phyloP scores from a whole-genome alignment of 352 stramenopile genomes.

The Pythium scleroteichum region DNA sequence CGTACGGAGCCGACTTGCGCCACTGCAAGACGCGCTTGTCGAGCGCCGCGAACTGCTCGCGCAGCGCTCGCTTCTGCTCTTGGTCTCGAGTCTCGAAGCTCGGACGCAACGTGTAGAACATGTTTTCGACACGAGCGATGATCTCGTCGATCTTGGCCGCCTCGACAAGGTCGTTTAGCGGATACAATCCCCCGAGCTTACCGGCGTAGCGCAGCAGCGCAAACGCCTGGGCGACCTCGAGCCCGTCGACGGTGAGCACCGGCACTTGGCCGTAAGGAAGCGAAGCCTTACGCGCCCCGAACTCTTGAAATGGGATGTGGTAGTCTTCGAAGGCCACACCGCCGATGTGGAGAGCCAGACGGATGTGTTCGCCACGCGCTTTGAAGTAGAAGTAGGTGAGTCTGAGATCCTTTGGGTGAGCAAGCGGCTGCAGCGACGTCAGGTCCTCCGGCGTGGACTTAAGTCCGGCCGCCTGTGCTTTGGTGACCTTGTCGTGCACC shows the following conservation, averaged over 20 bases:
- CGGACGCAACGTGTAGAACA: constrained; percentile 27
- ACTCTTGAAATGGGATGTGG: constrained; percentile 27
- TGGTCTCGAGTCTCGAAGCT: constrained; percentile 33
- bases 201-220: constrained; percentile 30
- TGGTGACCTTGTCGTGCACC: constrained; percentile 11
- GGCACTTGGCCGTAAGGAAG: constrained; percentile 39
- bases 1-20: constrained; percentile 20
- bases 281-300: constrained; percentile 22
- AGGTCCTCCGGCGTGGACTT: too few relatives aligned
- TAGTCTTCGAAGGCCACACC: constrained; percentile 40
- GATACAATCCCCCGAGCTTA: constrained; percentile 23
- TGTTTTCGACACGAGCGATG: constrained; percentile 36
- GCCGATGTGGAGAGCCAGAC: constrained; percentile 29
- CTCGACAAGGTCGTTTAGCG: not conserved
- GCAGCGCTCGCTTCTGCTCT: constrained; percentile 24
- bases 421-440: not conserved
- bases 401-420: constrained; percentile 16
- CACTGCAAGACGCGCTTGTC: constrained; percentile 38
- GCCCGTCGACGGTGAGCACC: constrained; percentile 31
- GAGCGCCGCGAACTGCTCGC: constrained; percentile 36
- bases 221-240: constrained; percentile 21
- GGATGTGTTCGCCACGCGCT: constrained; percentile 27
- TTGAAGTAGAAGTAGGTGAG: constrained; percentile 38
- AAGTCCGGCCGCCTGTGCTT: constrained; percentile 11
- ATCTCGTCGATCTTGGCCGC: constrained; percentile 38